These are phyloP conservation scores for Lolium perenne DNA, from an alignment of 176 grass and related monocot genomes.

Conservation along the genomic window DNA sequence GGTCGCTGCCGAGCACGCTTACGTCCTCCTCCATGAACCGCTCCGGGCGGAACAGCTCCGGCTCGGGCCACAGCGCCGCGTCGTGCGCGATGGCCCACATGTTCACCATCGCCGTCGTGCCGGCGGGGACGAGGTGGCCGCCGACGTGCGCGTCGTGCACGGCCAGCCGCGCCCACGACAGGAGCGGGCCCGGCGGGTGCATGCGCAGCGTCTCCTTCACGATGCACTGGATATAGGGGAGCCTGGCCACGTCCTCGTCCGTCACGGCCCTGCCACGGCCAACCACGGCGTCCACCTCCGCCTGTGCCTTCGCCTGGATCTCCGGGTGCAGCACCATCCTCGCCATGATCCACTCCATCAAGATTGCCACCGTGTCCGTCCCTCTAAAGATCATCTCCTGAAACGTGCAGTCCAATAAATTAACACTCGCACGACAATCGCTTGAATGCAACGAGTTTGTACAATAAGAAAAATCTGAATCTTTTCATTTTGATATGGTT, in stretches of 20 bases:
- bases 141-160: constrained; percentile 68
- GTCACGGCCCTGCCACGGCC: constrained; percentile 36
- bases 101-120: constrained; percentile 93
- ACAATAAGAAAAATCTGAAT: neutral
- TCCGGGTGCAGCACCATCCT: constrained; percentile 81
- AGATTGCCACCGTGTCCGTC: constrained; percentile 74
- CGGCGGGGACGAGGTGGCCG: constrained; percentile 63
- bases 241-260: constrained; percentile 60
- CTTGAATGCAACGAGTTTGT: neutral
- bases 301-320: constrained; percentile 71
- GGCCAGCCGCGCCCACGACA: constrained; percentile 84
- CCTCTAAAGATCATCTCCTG: constrained; percentile 95
- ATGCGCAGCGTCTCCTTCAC: constrained; percentile 84
- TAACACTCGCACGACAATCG: neutral
- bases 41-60: constrained; percentile 60
- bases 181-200: constrained; percentile 84
- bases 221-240: constrained; percentile 65
- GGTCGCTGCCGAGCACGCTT: constrained; percentile 69
- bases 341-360: constrained; percentile 85
- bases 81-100: constrained; percentile 93
- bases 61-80: constrained; percentile 58
- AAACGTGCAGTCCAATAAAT: neutral
- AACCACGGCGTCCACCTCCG: constrained; percentile 59
- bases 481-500: neutral
- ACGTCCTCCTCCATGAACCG: constrained; percentile 69